A percentile compares a stretch with the other conserved stretches of the same genome.
Evolutionary conservation across 2,329 filamentous ascomycete species (phyloP).

Genomic region (Colletotrichum sp.): DNA sequence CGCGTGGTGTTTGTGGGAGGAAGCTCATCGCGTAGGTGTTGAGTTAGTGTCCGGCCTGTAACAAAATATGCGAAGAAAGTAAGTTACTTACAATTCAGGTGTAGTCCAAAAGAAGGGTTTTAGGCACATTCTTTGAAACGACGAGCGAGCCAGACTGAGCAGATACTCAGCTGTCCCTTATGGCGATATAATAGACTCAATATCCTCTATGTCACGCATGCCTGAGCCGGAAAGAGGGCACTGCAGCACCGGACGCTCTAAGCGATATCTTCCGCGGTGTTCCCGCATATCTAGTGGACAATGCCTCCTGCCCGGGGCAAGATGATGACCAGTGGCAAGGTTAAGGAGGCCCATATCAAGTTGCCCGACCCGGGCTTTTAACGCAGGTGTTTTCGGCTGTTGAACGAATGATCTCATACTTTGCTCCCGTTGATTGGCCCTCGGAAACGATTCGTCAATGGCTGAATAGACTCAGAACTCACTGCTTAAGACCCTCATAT

Average conservation of each 20-base stretch:
- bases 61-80: background rate
- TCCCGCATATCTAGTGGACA: background rate
- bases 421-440: background rate
- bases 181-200: background rate
- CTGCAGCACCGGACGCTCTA: background rate
- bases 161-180: background rate
- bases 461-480: no score
- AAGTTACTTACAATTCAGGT: background rate
- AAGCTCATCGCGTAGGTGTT: background rate
- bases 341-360: background rate
- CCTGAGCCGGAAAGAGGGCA: background rate
- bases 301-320: background rate
- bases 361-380: background rate
- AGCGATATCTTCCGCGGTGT: background rate
- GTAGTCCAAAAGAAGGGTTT: background rate
- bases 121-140: no score
- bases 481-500: no score
- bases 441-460: no score
- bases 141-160: background rate
- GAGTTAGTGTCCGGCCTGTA: background rate
- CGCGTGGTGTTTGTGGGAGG: background rate
- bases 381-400: background rate
- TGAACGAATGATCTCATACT: background rate
- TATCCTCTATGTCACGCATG: background rate
- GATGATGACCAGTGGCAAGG: background rate